Percentiles rank a stretch among this genome's conserved stretches.
Conservation (phyloP, 106 monocot species). For the Allium fistulosum region DNA sequence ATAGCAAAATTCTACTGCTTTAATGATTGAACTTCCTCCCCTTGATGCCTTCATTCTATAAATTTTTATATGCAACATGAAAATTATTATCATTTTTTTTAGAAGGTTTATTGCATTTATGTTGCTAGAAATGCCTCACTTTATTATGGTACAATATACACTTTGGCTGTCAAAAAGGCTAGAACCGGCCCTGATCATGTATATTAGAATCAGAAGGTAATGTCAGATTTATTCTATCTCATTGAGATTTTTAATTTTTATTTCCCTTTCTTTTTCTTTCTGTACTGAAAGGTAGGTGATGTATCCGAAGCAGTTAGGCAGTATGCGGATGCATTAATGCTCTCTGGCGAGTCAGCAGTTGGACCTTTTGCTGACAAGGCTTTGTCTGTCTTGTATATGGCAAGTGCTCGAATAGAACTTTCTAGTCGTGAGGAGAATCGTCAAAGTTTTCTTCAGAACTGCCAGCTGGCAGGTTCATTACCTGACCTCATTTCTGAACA, state of each 20-base stretch:
- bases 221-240: too few species aligned
- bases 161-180: too few species aligned
- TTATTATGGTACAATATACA: too few species aligned
- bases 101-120: too few species aligned
- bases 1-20: too few species aligned
- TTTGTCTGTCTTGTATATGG: conserved; percentile 26
- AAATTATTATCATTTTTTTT: too few species aligned
- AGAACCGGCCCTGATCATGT: too few species aligned
- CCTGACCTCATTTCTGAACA: conserved; percentile 37
- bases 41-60: too few species aligned
- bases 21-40: too few species aligned
- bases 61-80: too few species aligned
- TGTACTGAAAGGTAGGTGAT: conserved; percentile 33
- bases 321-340: conserved; percentile 45
- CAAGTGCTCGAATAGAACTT: conserved; percentile 35
- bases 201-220: too few species aligned
- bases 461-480: conserved; percentile 23
- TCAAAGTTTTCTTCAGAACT: conserved; percentile 10
- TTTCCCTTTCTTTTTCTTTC: neutral
- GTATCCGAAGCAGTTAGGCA: conserved; percentile 51
- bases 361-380: conserved; percentile 45
- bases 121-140: too few species aligned
- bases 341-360: conserved; percentile 51
- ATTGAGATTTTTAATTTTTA: neutral
- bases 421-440: conserved; percentile 34